Evolutionary conservation across 106 monocot genomes (phyloP).

Genomic region (Chionographis japonica): DNA sequence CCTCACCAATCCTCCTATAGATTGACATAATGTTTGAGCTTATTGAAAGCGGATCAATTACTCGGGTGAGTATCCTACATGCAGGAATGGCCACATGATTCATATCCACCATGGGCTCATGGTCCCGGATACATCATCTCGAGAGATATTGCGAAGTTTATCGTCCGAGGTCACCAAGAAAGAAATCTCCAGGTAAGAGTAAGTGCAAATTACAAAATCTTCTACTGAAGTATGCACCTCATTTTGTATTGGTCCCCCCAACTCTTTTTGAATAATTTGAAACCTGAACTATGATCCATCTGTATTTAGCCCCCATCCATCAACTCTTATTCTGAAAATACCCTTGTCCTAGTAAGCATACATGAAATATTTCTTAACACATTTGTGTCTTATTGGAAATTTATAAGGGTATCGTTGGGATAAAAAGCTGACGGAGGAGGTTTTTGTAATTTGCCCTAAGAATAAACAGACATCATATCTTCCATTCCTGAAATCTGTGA

Average conservation of each 20-base stretch:
- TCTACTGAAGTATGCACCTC: background rate
- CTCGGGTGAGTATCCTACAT: background rate
- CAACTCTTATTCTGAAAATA: too few relatives aligned
- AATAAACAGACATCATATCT: too few relatives aligned
- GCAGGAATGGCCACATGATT: conserved; percentile 81
- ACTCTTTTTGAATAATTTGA: background rate
- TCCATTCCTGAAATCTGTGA: background rate
- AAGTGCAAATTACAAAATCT: background rate
- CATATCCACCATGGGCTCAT: conserved; percentile 97
- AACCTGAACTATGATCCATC: background rate
- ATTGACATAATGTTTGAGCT: background rate
- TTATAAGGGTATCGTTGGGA: too few relatives aligned
- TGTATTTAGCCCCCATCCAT: too few relatives aligned
- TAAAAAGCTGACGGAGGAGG: too few relatives aligned
- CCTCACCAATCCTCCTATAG: background rate
- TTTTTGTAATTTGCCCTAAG: too few relatives aligned
- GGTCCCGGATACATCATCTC: conserved; percentile 95
- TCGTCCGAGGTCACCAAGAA: conserved; percentile 73
- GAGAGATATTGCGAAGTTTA: conserved; percentile 81
- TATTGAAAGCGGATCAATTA: background rate
- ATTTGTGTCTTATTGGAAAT: too few relatives aligned
- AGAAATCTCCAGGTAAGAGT: conserved; percentile 60
- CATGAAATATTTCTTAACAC: too few relatives aligned
- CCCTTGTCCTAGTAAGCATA: too few relatives aligned
- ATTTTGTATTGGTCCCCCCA: background rate